phyloP scores from a whole-genome alignment of 306 rosid species.

The Dalbergia cultrata region DNA sequence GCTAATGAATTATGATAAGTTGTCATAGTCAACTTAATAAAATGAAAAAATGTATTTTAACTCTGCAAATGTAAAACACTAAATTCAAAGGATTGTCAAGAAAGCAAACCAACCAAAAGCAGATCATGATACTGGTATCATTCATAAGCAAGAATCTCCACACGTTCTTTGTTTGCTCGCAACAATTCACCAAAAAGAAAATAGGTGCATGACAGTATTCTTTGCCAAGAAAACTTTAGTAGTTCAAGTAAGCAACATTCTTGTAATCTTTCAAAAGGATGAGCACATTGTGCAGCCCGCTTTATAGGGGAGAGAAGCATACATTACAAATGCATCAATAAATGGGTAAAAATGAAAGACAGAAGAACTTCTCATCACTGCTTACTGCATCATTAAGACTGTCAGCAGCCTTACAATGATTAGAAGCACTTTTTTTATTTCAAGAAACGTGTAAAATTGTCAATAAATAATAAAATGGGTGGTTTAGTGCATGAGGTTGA shows the following conservation, averaged over 20 bases:
- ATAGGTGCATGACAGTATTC: neutral
- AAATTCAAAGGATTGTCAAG: neutral
- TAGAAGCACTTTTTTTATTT: neutral
- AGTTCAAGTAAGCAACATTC: constrained; percentile 16
- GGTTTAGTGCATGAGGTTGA: neutral
- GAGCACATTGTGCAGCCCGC: neutral
- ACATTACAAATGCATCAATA: constrained; percentile 15
- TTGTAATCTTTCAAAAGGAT: constrained; percentile 24
- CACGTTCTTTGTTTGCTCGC: neutral
- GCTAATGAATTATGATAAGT: neutral
- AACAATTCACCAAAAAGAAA: constrained; percentile 20
- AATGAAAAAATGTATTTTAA: neutral
- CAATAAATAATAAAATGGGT: neutral
- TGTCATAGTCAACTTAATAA: constrained; percentile 11
- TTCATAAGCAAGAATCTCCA: neutral
- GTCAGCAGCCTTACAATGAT: neutral
- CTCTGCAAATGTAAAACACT: neutral
- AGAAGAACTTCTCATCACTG: constrained; percentile 11
- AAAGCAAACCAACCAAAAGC: constrained; percentile 10
- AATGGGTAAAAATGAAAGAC: neutral
- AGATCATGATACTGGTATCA: neutral
- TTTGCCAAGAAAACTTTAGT: neutral
- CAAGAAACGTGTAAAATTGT: constrained; percentile 15
- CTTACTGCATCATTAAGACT: constrained; percentile 6
- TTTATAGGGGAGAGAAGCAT: neutral